A percentile compares a stretch with the other conserved stretches of the same genome.
These are phyloP conservation scores for Penicillium coffeae DNA, from an alignment of 495 filamentous ascomycete species.

Conservation along the genomic window DNA sequence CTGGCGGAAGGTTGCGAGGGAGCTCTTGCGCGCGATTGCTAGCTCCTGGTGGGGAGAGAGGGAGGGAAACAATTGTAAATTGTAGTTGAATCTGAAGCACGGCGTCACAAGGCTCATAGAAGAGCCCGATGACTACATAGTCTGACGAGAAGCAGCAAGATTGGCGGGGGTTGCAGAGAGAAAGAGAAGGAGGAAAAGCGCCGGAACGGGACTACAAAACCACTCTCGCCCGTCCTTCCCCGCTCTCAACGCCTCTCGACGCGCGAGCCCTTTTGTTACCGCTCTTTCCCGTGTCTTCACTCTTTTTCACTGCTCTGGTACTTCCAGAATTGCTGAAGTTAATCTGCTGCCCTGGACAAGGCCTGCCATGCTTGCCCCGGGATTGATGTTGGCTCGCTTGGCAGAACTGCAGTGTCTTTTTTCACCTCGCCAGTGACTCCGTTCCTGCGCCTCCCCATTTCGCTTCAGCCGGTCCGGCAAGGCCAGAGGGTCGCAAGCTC, in stretches of 20 bases:
- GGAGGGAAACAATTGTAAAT: conserved; percentile 20
- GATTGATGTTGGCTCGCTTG: conserved; percentile 5
- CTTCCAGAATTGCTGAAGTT: not conserved
- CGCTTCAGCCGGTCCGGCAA: conserved; percentile 2
- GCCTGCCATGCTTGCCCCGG: not conserved
- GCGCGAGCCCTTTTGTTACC: conserved; percentile 19
- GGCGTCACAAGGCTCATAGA: conserved; percentile 35
- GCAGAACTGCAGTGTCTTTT: conserved; percentile 9
- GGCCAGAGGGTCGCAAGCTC: not conserved
- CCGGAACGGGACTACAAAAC: conserved; percentile 35
- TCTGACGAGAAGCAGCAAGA: conserved; percentile 27
- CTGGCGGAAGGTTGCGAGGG: conserved; percentile 14
- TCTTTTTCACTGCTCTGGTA: not conserved
- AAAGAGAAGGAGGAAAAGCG: conserved; percentile 32
- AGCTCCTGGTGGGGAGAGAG: conserved; percentile 18
- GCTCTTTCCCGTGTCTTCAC: conserved; percentile 10
- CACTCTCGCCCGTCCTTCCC: conserved; percentile 32
- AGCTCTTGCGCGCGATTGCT: conserved; percentile 28
- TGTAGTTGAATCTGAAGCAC: conserved; percentile 28
- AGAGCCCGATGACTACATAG: conserved; percentile 46
- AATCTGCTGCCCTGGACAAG: not conserved
- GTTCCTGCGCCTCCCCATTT: conserved; percentile 2
- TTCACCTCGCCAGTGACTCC: not conserved
- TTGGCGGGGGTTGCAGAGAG: conserved; percentile 32
- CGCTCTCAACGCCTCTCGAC: conserved; percentile 26